Conservation (phyloP, 2,329 filamentous ascomycete species). For the Aureobasidium uvarum region DNA sequence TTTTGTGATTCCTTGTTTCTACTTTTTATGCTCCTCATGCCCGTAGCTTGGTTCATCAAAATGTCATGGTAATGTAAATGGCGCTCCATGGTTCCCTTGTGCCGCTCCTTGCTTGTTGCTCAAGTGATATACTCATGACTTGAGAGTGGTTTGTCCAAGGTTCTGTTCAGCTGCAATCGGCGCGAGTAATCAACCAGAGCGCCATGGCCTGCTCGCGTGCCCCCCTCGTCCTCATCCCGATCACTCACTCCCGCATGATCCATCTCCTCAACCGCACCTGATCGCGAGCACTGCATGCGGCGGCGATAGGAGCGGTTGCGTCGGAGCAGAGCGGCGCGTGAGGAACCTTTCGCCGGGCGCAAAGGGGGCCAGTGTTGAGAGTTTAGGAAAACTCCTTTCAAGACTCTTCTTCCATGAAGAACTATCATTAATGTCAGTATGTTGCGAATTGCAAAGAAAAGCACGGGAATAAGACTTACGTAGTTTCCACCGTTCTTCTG, state of each 20-base stretch:
- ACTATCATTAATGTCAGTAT: constrained; percentile 50
- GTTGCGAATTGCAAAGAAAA: background rate
- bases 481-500: constrained; percentile 94
- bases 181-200: constrained; percentile 7
- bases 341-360: constrained; percentile 16
- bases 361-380: constrained; percentile 22
- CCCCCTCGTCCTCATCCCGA: constrained; percentile 52
- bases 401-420: constrained; percentile 90
- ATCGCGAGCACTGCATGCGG: constrained; percentile 32
- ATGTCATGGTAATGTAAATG: constrained; percentile 16
- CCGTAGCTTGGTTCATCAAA: constrained; percentile 17
- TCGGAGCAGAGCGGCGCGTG: constrained; percentile 26
- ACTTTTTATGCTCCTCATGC: constrained; percentile 1
- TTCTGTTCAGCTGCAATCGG: background rate
- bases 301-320: constrained; percentile 22
- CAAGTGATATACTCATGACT: background rate
- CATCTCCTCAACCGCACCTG: constrained; percentile 55
- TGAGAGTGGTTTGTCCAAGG: background rate
- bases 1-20: constrained; percentile 20
- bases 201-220: background rate
- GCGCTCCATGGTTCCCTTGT: constrained; percentile 18
- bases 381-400: constrained; percentile 61
- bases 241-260: constrained; percentile 62
- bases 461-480: constrained; percentile 54
- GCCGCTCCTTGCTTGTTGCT: constrained; percentile 1